A percentile compares a stretch with the other conserved stretches of the same genome.
Conservation (phyloP, 1,139 yeast genomes). For the Dujonia santamariae region DNA sequence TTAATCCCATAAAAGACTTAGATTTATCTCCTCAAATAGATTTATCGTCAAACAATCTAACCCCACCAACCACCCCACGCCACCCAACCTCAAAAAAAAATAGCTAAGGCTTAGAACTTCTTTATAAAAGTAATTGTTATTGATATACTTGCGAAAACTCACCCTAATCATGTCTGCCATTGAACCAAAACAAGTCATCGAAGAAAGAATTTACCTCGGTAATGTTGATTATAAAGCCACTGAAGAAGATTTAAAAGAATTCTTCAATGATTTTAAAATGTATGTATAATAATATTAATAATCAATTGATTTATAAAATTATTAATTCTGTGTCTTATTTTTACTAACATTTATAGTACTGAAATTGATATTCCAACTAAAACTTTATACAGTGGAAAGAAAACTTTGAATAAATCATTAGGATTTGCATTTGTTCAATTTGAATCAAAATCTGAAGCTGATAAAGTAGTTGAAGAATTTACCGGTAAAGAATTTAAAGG, state of each 20-base stretch:
- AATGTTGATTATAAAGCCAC: slow-evolving; percentile 52
- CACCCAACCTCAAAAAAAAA: background rate
- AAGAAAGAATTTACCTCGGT: slow-evolving; percentile 48
- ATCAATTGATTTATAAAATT: background rate
- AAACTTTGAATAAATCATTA: slow-evolving; percentile 35
- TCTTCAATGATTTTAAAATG: slow-evolving; percentile 39
- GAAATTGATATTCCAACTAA: slow-evolving; percentile 44
- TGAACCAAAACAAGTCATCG: slow-evolving; percentile 28
- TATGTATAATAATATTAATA: slow-evolving; percentile 17
- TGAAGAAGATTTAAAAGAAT: slow-evolving; percentile 48
- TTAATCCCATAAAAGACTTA: too few relatives aligned
- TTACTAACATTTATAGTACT: slow-evolving; percentile 13
- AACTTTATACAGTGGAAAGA: slow-evolving; percentile 28
- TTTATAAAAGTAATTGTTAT: background rate
- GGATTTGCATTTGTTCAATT: slow-evolving; percentile 59
- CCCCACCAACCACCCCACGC: background rate
- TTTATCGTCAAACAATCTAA: background rate
- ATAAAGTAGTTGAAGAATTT: slow-evolving; percentile 42
- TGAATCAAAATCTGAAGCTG: slow-evolving; percentile 45
- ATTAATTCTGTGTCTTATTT: background rate
- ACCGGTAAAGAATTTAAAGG: slow-evolving; percentile 45
- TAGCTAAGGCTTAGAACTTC: background rate
- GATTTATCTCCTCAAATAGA: too few relatives aligned
- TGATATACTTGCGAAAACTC: background rate
- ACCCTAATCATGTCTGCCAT: slow-evolving; percentile 15